A percentile compares a stretch with the other conserved stretches of the same genome.
phyloP scores from a whole-genome alignment of 371 early-diverging fungal genomes.

The Choanephora cucurbitarum region DNA sequence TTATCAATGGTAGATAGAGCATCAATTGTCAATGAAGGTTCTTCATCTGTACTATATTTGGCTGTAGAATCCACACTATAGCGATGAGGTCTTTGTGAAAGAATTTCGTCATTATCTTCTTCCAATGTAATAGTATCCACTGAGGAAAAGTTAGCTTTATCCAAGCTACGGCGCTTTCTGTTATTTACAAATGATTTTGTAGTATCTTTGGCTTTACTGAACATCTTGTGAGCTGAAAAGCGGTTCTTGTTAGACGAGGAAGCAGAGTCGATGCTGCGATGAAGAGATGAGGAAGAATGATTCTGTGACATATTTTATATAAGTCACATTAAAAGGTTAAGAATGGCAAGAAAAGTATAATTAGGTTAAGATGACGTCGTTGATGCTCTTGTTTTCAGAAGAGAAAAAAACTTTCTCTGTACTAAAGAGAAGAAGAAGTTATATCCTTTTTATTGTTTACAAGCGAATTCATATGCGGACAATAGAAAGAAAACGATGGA shows the following conservation, averaged over 20 bases:
- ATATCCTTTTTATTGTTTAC: too few relatives aligned
- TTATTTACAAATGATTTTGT: conserved; percentile 2
- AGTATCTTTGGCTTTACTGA: conserved; percentile 24
- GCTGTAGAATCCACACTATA: conserved; percentile 14
- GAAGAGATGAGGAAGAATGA: not conserved
- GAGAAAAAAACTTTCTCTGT: not conserved
- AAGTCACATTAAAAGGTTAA: not conserved
- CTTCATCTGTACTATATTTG: not conserved
- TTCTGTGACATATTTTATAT: not conserved
- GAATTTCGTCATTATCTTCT: conserved; percentile 2
- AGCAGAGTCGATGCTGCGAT: conserved; percentile 2
- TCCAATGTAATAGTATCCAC: conserved; percentile 23
- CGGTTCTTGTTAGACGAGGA: conserved; percentile 1
- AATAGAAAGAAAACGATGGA: not conserved
- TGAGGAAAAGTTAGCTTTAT: too few relatives aligned
- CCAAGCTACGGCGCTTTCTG: too few relatives aligned
- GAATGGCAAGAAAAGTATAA: not conserved
- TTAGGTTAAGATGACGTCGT: not conserved
- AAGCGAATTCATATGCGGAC: not conserved
- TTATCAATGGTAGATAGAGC: conserved; percentile 11
- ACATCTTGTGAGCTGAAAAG: conserved; percentile 17
- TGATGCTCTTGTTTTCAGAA: not conserved
- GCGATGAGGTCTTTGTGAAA: not conserved
- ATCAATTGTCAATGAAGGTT: conserved; percentile 9
- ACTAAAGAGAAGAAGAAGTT: too few relatives aligned